A percentile compares a stretch with the other conserved stretches of the same genome.
Conservation (phyloP, 2,329 filamentous ascomycete genomes). For the Coleophoma eucalyptorum region DNA sequence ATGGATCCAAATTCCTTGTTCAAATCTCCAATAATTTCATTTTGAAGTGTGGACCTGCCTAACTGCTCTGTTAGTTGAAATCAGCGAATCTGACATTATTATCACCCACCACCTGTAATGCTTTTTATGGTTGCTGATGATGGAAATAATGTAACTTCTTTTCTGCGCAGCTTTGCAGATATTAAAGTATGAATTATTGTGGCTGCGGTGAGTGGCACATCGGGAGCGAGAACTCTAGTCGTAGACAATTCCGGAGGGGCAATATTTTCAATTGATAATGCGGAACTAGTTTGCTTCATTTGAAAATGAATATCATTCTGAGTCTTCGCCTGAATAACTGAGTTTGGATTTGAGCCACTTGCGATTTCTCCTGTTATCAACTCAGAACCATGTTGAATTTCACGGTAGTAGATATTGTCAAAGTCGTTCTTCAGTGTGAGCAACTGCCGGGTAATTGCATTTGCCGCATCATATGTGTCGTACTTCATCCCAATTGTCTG, state of each 20-base stretch:
- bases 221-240: slow-evolving; percentile 80
- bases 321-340: too few relatives aligned
- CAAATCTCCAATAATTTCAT: slow-evolving; percentile 93
- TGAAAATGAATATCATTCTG: too few relatives aligned
- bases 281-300: too few relatives aligned
- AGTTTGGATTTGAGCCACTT: too few relatives aligned
- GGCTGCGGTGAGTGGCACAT: slow-evolving; percentile 81
- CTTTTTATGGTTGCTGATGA: not conserved
- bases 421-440: not conserved
- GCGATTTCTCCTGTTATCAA: too few relatives aligned
- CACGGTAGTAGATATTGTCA: not conserved
- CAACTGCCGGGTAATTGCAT: not conserved
- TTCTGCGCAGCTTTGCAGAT: slow-evolving; percentile 98
- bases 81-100: not conserved
- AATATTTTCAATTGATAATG: slow-evolving; percentile 49
- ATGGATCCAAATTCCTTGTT: slow-evolving; percentile 96
- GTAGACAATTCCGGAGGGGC: slow-evolving; percentile 69
- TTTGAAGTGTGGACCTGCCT: slow-evolving; percentile 97
- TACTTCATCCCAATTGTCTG: not conserved
- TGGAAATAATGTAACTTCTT: too few relatives aligned
- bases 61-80: not conserved
- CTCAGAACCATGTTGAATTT: too few relatives aligned
- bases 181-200: slow-evolving; percentile 87
- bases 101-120: not conserved
- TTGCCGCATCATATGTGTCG: not conserved